Conservation (phyloP, 2,329 filamentous ascomycete species). For the Myriosclerotinia curreyana region DNA sequence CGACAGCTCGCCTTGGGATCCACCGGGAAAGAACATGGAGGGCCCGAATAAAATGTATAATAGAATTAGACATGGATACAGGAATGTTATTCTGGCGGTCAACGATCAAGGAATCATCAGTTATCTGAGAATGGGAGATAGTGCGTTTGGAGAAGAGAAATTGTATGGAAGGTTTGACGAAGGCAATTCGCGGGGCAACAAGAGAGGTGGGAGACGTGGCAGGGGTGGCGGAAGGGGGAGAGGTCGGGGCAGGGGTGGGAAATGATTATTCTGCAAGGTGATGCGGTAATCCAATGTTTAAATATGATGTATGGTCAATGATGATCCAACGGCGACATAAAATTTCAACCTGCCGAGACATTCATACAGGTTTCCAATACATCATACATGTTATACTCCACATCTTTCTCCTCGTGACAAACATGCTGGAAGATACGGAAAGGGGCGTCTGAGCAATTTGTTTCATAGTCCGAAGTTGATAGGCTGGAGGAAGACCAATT, state of each 20-base stretch:
- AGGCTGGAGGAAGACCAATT: no score
- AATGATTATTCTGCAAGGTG: not conserved
- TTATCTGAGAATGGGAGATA: constrained; percentile 78
- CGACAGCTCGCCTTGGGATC: constrained; percentile 67
- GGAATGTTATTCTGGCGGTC: constrained; percentile 80
- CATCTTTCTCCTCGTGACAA: not conserved
- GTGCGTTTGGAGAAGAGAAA: constrained; percentile 72
- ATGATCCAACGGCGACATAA: not conserved
- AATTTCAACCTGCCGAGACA: not conserved
- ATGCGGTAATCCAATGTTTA: not conserved
- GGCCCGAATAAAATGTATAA: constrained; percentile 62
- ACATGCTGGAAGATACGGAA: not conserved
- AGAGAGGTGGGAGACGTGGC: constrained; percentile 40
- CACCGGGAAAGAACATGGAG: constrained; percentile 45
- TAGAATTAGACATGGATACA: constrained; percentile 77
- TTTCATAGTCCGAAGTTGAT: not conserved
- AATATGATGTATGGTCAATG: constrained; percentile 1
- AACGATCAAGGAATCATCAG: constrained; percentile 89
- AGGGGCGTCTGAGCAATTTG: not conserved
- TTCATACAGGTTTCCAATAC: not conserved
- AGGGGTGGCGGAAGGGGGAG: constrained; percentile 42
- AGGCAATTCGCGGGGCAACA: constrained; percentile 42
- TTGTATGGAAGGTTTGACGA: constrained; percentile 60
- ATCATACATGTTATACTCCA: not conserved
- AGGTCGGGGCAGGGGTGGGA: constrained; percentile 33